phyloP scores from a whole-genome alignment of 164 flowering plant genomes.

The Nelumbo lutea region DNA sequence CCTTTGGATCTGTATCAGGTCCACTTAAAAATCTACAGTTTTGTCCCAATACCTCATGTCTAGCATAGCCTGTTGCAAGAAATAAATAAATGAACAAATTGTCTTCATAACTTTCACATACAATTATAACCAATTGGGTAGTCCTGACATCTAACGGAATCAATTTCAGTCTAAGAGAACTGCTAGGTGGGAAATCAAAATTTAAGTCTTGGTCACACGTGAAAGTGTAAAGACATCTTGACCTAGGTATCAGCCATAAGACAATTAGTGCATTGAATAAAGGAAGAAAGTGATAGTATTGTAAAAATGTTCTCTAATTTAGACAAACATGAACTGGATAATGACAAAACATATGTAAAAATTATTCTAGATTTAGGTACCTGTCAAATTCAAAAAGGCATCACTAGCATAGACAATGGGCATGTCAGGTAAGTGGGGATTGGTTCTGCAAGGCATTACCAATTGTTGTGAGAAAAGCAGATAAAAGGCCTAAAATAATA shows the following conservation, averaged over 20 bases:
- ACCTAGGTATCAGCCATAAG: not conserved
- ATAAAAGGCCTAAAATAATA: constrained; percentile 7
- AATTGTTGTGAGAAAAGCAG: constrained; percentile 7
- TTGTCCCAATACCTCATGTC: constrained; percentile 77
- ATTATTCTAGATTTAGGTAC: constrained; percentile 20
- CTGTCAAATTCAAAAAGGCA: constrained; percentile 75
- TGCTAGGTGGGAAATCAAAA: not conserved
- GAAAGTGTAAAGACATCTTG: not conserved
- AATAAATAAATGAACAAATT: not conserved
- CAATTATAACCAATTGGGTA: not conserved
- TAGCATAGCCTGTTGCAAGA: constrained; percentile 49
- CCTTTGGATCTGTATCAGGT: constrained; percentile 51
- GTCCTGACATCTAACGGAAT: not conserved
- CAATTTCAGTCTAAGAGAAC: not conserved
- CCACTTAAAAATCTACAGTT: constrained; percentile 76
- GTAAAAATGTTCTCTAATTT: not conserved
- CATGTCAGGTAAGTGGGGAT: constrained; percentile 69
- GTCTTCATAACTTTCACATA: too few species aligned
- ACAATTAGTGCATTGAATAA: not conserved
- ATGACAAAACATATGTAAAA: not conserved
- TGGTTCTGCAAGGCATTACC: constrained; percentile 48
- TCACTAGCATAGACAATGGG: constrained; percentile 94
- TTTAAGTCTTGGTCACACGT: too few species aligned
- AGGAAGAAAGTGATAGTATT: not conserved
- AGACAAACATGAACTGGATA: constrained; percentile 1